These are phyloP conservation scores for Eleusine coracana DNA, from an alignment of 176 grass and related monocot species.

Conservation along the genomic window DNA sequence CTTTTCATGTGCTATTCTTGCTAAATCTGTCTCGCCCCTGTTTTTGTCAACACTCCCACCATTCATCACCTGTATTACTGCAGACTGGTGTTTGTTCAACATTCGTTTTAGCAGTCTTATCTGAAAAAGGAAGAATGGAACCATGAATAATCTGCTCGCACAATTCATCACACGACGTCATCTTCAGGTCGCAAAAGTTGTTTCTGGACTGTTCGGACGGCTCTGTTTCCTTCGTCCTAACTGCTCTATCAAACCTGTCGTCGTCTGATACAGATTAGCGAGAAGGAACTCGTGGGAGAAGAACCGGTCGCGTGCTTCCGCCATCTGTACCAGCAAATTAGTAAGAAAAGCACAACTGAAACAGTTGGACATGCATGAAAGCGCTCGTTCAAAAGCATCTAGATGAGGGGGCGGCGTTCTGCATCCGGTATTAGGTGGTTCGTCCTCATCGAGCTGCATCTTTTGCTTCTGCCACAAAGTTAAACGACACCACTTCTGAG, in stretches of 20 bases:
- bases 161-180: background rate
- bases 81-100: background rate
- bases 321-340: conserved; percentile 1
- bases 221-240: conserved; percentile 20
- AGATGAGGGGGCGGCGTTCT: background rate
- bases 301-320: conserved; percentile 27
- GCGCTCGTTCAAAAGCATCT: conserved; percentile 4
- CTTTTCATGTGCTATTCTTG: background rate
- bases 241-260: conserved; percentile 24
- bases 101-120: background rate
- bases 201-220: conserved; percentile 40
- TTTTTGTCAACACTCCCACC: too few relatives aligned
- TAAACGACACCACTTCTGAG: background rate
- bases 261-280: background rate
- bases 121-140: background rate
- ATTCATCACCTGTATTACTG: too few relatives aligned
- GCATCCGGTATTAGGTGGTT: conserved; percentile 28
- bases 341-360: conserved; percentile 4
- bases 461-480: conserved; percentile 34
- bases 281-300: conserved; percentile 26
- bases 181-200: background rate
- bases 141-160: background rate
- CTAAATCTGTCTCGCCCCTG: too few relatives aligned
- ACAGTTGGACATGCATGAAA: background rate
- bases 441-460: conserved; percentile 11